Base-by-base conservation (phyloP, 23 red algal species). In the Pyropia yezoensis region DNA sequence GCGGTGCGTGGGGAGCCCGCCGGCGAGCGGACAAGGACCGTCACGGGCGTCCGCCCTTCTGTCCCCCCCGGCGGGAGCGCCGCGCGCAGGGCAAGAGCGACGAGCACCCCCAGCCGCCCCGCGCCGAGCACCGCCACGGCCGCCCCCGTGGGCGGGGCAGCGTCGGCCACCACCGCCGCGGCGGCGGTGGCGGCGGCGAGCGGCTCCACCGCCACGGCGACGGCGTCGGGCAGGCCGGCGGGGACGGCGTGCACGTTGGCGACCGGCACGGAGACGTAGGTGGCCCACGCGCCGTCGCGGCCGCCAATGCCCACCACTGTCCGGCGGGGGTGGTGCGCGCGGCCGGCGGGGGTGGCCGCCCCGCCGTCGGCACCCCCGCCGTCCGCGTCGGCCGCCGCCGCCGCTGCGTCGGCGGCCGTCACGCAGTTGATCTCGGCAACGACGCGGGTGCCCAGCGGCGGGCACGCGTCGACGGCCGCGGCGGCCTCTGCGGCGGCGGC, bases 361-460 rank as follows among this genome's bases (percentile, higher is more conserved):
- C 60, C 69, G 9, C 60, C 60, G 51, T 63, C 77, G 2, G 57
- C 17, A 11, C 64, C 77, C 9, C 47, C 59, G 18, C 77, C 13
- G 26, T 2, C 22, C 13, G 45, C 29, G 59, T 59, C 77, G 16
- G 61, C 62, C 3, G 19, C 27, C 17, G 64, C 64, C 18, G 77
- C 69, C 8, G 34, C 19, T 3, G 52, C 45, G n/a, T 50, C 62
- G 50, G 52, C 34, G 4, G 19, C 55, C 7, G 62, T 17, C 19
- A 82, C 77, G 23, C 77, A 82, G 61, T 82, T 82, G 54, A 82
- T 71, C 59, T 82, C 77, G 15, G 77, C 64, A 25, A 82, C 77
- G 18, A 82, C 77, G 3, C 77, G 29, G 18, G 30, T 54, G 50
- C 64, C 65, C 6, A 57, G 27, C n/a, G 28, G 25, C 2, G 63